Percentiles rank a stretch among this genome's conserved stretches.
Evolutionary conservation across 257 asterid genomes (phyloP).

Genomic region (Jaltomata sinuosa): DNA sequence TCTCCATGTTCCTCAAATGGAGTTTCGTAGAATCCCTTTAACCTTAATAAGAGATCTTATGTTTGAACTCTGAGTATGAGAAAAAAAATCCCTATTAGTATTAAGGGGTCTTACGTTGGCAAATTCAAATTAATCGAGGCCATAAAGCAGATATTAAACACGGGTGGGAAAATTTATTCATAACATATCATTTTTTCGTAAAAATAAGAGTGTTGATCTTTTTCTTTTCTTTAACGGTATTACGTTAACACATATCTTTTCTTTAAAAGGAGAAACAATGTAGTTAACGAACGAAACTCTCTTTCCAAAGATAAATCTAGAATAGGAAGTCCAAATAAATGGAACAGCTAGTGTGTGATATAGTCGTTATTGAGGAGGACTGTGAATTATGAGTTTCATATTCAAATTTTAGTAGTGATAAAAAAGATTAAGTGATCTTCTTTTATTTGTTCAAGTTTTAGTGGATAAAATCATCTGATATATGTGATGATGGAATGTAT

Average conservation of each 20-base stretch:
- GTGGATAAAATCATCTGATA: no score
- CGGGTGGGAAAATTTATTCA: background rate
- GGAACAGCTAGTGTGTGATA: no score
- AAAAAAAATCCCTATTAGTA: no score
- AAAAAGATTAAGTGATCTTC: no score
- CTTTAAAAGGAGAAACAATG: background rate
- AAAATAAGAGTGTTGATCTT: background rate
- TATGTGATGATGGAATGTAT: background rate
- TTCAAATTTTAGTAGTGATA: no score
- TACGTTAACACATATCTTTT: background rate
- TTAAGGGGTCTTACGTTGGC: no score
- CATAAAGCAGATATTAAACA: no score
- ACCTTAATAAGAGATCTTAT: background rate
- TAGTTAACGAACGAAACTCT: background rate
- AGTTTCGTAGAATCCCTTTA: no score
- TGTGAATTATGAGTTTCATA: background rate
- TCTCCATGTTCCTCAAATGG: no score
- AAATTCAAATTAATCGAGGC: no score
- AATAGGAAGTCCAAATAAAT: background rate
- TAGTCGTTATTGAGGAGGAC: no score
- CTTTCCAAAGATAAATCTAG: background rate
- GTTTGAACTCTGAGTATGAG: background rate
- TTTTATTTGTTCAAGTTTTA: no score
- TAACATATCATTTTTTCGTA: background rate
- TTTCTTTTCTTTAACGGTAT: background rate